Evolutionary conservation across 352 stramenopile species (phyloP).

Genomic region (Phytophthora pini): DNA sequence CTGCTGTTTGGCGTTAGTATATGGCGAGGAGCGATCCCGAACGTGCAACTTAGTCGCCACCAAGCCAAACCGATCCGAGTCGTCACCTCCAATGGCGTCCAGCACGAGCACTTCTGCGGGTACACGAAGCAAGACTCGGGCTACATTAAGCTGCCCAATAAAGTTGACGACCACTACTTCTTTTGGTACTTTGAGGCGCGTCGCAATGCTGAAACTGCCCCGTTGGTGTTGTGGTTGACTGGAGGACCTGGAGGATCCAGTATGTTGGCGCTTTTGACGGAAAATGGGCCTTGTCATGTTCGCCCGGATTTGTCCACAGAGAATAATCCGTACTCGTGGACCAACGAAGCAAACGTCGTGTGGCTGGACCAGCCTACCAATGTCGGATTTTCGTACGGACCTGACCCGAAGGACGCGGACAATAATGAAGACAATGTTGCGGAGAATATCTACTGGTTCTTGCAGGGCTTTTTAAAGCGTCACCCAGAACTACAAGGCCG

Average conservation of each 20-base stretch:
- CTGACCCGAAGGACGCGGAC: conserved; percentile 40
- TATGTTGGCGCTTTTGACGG: conserved; percentile 63
- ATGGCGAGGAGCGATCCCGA: conserved; percentile 15
- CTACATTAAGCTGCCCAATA: conserved; percentile 69
- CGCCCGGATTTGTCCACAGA: conserved; percentile 52
- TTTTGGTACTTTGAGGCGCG: conserved; percentile 80
- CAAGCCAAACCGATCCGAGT: conserved; percentile 23
- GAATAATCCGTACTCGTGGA: conserved; percentile 72
- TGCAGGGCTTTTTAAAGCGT: conserved; percentile 67
- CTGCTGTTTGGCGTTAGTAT: conserved; percentile 20
- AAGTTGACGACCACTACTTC: conserved; percentile 77
- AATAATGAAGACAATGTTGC: conserved; percentile 55
- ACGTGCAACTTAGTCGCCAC: not conserved
- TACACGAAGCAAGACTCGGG: conserved; percentile 56
- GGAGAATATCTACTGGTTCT: conserved; percentile 74
- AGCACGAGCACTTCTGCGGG: conserved; percentile 49
- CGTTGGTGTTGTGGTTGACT: conserved; percentile 71
- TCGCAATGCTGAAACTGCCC: conserved; percentile 45
- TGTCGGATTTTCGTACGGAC: conserved; percentile 63
- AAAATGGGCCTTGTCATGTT: conserved; percentile 75
- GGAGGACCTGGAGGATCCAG: conserved; percentile 67
- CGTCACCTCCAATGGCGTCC: conserved; percentile 21
- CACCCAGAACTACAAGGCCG: conserved; percentile 62
- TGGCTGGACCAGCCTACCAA: conserved; percentile 76
- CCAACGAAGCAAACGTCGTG: conserved; percentile 62